phyloP scores from a whole-genome alignment of 768 basidiomycete species.

The Trametes coccinea region DNA sequence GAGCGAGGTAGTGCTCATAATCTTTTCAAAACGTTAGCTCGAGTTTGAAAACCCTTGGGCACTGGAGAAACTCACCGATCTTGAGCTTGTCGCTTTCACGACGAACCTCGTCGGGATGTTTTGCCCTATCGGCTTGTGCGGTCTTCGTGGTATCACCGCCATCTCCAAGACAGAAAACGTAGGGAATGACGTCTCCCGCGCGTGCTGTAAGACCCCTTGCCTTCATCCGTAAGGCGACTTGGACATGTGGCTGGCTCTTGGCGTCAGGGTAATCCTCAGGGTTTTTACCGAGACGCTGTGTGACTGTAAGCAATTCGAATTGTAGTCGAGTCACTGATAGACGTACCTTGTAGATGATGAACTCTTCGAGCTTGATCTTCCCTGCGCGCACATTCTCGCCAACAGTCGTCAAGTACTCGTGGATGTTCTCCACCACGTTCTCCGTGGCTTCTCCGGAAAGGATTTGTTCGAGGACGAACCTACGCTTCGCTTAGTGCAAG shows the following conservation, averaged over 20 bases:
- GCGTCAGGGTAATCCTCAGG: conserved; percentile 97
- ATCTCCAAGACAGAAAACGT: conserved; percentile 85
- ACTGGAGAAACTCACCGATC: conserved; percentile 57
- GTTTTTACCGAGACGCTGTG: conserved; percentile 90
- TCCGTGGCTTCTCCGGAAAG: conserved; percentile 91
- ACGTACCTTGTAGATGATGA: conserved; percentile 88
- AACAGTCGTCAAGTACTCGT: conserved; percentile 81
- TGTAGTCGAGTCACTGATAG: neutral
- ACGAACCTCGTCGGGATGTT: conserved; percentile 90
- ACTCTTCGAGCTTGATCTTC: conserved; percentile 84
- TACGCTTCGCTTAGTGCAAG: conserved; percentile 31
- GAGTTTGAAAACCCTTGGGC: neutral
- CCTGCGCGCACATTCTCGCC: conserved; percentile 80
- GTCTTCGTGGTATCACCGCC: conserved; percentile 70
- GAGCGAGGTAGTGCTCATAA: conserved; percentile 86
- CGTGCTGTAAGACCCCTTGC: conserved; percentile 77
- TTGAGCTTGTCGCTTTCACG: conserved; percentile 62
- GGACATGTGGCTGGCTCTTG: conserved; percentile 94
- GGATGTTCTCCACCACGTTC: conserved; percentile 84
- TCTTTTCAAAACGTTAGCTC: conserved; percentile 46
- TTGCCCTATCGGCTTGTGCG: conserved; percentile 86
- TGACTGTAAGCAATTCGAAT: neutral
- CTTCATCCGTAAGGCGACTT: conserved; percentile 92
- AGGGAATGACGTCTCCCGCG: conserved; percentile 91
- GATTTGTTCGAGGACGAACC: conserved; percentile 88